Evolutionary conservation across 306 rosid genomes (phyloP).

Genomic region (Vicia faba): DNA sequence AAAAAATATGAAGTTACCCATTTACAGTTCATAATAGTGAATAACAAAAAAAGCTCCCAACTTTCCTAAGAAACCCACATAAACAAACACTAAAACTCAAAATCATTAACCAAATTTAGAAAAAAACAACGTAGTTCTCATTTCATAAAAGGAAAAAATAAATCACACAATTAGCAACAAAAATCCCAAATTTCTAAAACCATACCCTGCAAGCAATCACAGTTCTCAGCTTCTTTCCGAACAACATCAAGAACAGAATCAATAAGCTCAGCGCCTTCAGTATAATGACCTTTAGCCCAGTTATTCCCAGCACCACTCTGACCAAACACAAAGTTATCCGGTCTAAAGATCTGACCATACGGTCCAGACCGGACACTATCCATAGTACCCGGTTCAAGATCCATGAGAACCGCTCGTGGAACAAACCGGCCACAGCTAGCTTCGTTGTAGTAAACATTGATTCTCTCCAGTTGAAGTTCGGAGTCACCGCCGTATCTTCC

Average conservation of each 20-base stretch:
- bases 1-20: background rate
- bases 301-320: constrained; percentile 21
- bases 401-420: constrained; percentile 19
- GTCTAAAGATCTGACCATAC: constrained; percentile 20
- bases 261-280: constrained; percentile 26
- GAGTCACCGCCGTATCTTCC: background rate
- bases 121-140: background rate
- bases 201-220: constrained; percentile 27
- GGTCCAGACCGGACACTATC: constrained; percentile 15
- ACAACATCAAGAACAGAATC: constrained; percentile 30
- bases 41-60: background rate
- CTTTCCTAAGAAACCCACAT: background rate
- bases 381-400: constrained; percentile 28
- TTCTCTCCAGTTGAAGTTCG: background rate
- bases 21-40: background rate
- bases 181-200: background rate
- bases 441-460: constrained; percentile 24
- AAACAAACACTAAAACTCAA: background rate
- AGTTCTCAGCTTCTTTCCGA: constrained; percentile 15
- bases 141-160: background rate
- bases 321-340: constrained; percentile 20
- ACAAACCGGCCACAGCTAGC: background rate
- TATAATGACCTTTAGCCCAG: constrained; percentile 18
- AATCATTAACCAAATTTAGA: background rate
- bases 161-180: too few relatives aligned